phyloP scores from a whole-genome alignment of 2,329 filamentous ascomycete genomes.

The Neurospora sp. region DNA sequence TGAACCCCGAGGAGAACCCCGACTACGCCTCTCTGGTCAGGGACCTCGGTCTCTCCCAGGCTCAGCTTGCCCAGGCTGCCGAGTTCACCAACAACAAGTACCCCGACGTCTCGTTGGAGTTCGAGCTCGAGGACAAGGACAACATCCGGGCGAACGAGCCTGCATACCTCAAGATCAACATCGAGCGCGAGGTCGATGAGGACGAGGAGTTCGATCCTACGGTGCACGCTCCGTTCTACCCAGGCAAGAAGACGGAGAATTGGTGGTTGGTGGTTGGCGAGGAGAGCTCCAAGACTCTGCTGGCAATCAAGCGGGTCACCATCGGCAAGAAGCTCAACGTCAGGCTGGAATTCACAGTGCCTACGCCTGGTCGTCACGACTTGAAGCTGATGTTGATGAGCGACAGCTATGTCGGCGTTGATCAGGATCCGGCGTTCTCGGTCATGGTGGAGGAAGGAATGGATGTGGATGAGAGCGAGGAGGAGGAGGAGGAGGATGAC shows the following conservation, averaged over 20 bases:
- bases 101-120: conserved; percentile 86
- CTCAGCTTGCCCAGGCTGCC: conserved; percentile 79
- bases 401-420: conserved; percentile 92
- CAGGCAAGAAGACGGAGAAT: conserved; percentile 84
- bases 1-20: conserved; percentile 89
- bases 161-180: conserved; percentile 71
- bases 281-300: conserved; percentile 74
- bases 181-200: conserved; percentile 74
- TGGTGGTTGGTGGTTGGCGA: conserved; percentile 98
- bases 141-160: conserved; percentile 72
- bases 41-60: conserved; percentile 67
- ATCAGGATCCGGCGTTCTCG: conserved; percentile 86
- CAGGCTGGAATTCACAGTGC: conserved; percentile 80
- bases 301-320: conserved; percentile 92
- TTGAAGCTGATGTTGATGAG: conserved; percentile 93
- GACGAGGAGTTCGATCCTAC: conserved; percentile 65
- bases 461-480: conserved; percentile 87
- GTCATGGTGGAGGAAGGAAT: conserved; percentile 83
- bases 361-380: conserved; percentile 72
- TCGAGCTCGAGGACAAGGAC: conserved; percentile 74
- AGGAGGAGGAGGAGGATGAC: conserved; percentile 54
- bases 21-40: conserved; percentile 71
- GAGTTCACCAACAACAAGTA: conserved; percentile 95
- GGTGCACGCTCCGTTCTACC: conserved; percentile 94
- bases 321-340: conserved; percentile 70